A percentile compares a stretch with the other conserved stretches of the same genome.
These are phyloP conservation scores for Amanita polypyramis DNA, from an alignment of 768 basidiomycete genomes.

Conservation along the genomic window DNA sequence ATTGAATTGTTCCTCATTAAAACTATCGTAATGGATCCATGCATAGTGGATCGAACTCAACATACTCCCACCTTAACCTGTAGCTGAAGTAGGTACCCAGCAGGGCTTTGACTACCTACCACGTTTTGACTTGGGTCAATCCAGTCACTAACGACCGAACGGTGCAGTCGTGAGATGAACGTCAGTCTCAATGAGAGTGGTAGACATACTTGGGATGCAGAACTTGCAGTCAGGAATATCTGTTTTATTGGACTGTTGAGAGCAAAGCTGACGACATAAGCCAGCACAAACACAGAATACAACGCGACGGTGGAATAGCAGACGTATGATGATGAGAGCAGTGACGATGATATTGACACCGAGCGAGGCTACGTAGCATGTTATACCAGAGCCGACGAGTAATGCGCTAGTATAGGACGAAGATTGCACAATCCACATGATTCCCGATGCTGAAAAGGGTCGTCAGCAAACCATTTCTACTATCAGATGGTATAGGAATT, in stretches of 20 bases:
- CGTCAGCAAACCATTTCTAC: not conserved
- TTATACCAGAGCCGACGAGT: conserved; percentile 17
- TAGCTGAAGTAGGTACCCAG: not conserved
- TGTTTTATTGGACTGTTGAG: conserved; percentile 22
- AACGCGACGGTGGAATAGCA: conserved; percentile 20
- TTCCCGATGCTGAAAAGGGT: conserved; percentile 19
- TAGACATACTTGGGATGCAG: conserved; percentile 18
- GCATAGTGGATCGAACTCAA: not conserved
- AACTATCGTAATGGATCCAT: no score
- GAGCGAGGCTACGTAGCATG: conserved; percentile 22
- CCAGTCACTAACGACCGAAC: no score
- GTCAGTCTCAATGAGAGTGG: no score
- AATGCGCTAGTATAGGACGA: conserved; percentile 16
- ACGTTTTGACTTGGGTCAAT: no score
- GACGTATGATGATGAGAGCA: conserved; percentile 19
- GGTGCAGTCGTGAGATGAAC: no score
- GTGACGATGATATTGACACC: conserved; percentile 22
- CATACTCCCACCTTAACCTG: not conserved
- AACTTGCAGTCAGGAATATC: conserved; percentile 18
- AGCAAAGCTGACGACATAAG: conserved; percentile 23
- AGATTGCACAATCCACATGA: conserved; percentile 23
- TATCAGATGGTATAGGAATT: not conserved
- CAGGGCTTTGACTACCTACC: not conserved
- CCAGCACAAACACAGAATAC: conserved; percentile 20
- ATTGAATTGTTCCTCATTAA: no score